These are phyloP conservation scores for Cordyceps farinosa DNA, from an alignment of 2,329 filamentous ascomycete species.

Conservation along the genomic window DNA sequence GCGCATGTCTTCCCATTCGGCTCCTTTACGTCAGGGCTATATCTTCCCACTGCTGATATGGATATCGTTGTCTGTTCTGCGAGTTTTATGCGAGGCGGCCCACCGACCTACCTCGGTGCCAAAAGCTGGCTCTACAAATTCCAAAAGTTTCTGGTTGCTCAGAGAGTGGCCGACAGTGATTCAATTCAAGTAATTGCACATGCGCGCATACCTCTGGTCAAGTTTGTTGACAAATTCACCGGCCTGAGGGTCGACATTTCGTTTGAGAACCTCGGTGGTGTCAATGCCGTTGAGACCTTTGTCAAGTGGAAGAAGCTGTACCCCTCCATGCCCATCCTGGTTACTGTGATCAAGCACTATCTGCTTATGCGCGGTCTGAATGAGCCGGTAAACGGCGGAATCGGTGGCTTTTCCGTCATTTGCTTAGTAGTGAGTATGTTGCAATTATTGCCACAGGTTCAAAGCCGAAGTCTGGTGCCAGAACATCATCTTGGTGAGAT, in stretches of 20 bases:
- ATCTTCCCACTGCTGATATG: conserved; percentile 77
- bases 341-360: conserved; percentile 89
- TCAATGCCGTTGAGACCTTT: conserved; percentile 78
- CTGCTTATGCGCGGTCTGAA: conserved; percentile 85
- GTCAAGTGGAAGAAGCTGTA: conserved; percentile 72
- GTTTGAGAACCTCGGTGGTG: conserved; percentile 84
- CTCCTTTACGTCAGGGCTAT: conserved; percentile 84
- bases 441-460: conserved; percentile 70
- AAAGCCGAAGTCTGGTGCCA: conserved; percentile 55
- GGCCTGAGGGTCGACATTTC: conserved; percentile 86
- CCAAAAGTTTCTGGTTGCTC: conserved; percentile 52
- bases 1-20: conserved; percentile 74
- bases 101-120: conserved; percentile 44
- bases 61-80: conserved; percentile 76
- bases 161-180: conserved; percentile 54
- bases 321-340: conserved; percentile 80
- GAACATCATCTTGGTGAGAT: conserved; percentile 73
- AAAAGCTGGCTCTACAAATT: conserved; percentile 61
- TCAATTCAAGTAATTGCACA: conserved; percentile 65
- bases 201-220: conserved; percentile 88
- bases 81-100: conserved; percentile 52
- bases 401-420: conserved; percentile 91
- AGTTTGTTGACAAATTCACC: conserved; percentile 77
- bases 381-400: conserved; percentile 84
- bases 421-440: conserved; percentile 89